Percentiles rank a stretch among this genome's conserved stretches.
phyloP scores from a whole-genome alignment of 345 rosid species.

The Euphorbia pulcherrima region DNA sequence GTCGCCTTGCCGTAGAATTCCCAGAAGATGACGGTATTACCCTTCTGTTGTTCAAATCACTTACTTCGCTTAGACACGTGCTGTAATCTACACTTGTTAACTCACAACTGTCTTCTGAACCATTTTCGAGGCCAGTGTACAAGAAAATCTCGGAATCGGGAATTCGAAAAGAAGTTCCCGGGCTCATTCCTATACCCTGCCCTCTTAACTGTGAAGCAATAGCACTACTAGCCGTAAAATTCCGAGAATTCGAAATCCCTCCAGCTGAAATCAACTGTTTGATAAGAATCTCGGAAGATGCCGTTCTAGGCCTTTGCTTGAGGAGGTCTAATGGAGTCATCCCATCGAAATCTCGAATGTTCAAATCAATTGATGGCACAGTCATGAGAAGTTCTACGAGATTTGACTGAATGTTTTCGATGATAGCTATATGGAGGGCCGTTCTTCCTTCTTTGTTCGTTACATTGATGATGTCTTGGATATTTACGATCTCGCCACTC shows the following conservation, averaged over 20 bases:
- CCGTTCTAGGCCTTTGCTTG: constrained; percentile 56
- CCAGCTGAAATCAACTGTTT: constrained; percentile 80
- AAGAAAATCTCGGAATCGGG: constrained; percentile 87
- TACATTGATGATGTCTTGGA: constrained; percentile 50
- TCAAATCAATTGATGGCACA: constrained; percentile 49
- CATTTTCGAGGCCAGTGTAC: constrained; percentile 46
- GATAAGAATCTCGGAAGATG: constrained; percentile 65
- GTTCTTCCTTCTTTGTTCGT: constrained; percentile 72
- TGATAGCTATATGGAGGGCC: constrained; percentile 73
- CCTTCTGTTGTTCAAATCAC: constrained; percentile 31
- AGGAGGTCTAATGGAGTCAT: constrained; percentile 86
- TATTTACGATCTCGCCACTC: constrained; percentile 34
- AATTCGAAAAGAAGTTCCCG: constrained; percentile 74
- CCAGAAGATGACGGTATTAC: constrained; percentile 29
- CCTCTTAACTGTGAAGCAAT: constrained; percentile 49
- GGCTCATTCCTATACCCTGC: constrained; percentile 61
- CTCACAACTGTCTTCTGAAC: constrained; percentile 29
- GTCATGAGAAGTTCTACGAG: constrained; percentile 70
- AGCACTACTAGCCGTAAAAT: constrained; percentile 32
- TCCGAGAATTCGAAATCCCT: constrained; percentile 50
- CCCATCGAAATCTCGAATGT: constrained; percentile 57
- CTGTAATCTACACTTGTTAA: constrained; percentile 35
- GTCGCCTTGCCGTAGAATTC: constrained; percentile 43
- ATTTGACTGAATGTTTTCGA: constrained; percentile 50
- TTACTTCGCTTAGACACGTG: constrained; percentile 42